phyloP scores from a whole-genome alignment of 2,329 filamentous ascomycete genomes.

The Aspergillus terreus region DNA sequence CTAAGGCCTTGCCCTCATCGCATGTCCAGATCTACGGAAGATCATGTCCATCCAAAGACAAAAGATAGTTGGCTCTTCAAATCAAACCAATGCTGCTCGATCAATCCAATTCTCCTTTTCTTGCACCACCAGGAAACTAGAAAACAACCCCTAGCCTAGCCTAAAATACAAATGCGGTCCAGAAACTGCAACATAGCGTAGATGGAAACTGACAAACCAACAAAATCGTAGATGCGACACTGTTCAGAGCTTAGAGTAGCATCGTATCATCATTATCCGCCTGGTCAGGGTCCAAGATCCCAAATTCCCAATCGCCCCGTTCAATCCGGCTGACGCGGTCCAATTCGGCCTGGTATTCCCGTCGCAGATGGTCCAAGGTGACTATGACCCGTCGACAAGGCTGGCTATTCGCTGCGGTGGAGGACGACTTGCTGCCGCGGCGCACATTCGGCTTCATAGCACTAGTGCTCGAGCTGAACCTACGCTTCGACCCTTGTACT shows the following conservation, averaged over 20 bases:
- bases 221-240: conserved; percentile 2
- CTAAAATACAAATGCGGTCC: conserved; percentile 7
- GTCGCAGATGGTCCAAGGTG: conserved; percentile 79
- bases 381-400: conserved; percentile 67
- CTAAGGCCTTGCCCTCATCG: too few relatives aligned
- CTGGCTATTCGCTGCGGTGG: conserved; percentile 10
- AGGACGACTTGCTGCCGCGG: conserved; percentile 20
- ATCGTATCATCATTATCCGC: conserved; percentile 36
- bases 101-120: background rate
- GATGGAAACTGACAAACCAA: conserved; percentile 1
- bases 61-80: background rate
- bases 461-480: conserved; percentile 19
- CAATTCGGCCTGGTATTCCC: conserved; percentile 84
- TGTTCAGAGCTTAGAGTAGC: conserved; percentile 19
- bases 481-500: conserved; percentile 14
- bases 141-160: conserved; percentile 3
- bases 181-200: background rate
- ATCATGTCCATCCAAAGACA: background rate
- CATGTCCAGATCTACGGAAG: background rate
- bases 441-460: conserved; percentile 18
- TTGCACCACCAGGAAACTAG: conserved; percentile 1
- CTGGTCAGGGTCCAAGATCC: conserved; percentile 28
- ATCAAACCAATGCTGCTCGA: background rate
- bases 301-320: conserved; percentile 83
- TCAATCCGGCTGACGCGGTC: conserved; percentile 85